Evolutionary conservation across 2,329 filamentous ascomycete genomes (phyloP).

Genomic region (Trichoderma aggressivum): DNA sequence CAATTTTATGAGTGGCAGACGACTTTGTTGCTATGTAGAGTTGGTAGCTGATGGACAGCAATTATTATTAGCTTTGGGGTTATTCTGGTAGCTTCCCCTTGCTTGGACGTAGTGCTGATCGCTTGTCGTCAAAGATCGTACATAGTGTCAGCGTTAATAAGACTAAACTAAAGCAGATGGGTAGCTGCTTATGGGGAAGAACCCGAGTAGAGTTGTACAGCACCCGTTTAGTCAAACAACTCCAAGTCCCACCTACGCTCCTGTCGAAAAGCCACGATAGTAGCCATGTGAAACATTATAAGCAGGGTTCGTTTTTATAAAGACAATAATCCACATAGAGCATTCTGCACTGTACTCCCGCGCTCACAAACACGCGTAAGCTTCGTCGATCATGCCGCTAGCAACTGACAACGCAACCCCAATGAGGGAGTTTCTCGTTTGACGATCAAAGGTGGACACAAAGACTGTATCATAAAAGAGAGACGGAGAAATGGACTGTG

Average conservation of each 20-base stretch:
- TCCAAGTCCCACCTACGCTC: not conserved
- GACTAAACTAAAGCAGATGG: not conserved
- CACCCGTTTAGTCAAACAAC: not conserved
- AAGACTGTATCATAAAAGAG: not conserved
- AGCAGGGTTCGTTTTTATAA: not conserved
- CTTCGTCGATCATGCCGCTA: conserved; percentile 5
- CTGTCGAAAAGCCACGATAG: not conserved
- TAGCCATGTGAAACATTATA: not conserved
- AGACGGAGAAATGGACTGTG: not conserved
- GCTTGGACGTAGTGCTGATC: not conserved
- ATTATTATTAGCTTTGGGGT: not conserved
- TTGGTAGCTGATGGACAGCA: not conserved
- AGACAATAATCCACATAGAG: not conserved
- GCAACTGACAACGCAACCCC: not conserved
- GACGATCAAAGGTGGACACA: not conserved
- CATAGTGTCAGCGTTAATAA: not conserved
- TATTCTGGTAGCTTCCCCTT: not conserved
- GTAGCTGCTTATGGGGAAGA: not conserved
- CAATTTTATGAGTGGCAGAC: not conserved
- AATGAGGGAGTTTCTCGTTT: not conserved
- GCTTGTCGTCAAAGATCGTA: not conserved
- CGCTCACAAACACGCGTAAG: not conserved
- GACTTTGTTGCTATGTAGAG: not conserved
- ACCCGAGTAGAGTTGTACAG: not conserved
- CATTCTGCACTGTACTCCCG: not conserved